A percentile compares a stretch with the other conserved stretches of the same genome.
phyloP scores from a whole-genome alignment of 176 grass and related monocot genomes.

The Paspalum vaginatum region DNA sequence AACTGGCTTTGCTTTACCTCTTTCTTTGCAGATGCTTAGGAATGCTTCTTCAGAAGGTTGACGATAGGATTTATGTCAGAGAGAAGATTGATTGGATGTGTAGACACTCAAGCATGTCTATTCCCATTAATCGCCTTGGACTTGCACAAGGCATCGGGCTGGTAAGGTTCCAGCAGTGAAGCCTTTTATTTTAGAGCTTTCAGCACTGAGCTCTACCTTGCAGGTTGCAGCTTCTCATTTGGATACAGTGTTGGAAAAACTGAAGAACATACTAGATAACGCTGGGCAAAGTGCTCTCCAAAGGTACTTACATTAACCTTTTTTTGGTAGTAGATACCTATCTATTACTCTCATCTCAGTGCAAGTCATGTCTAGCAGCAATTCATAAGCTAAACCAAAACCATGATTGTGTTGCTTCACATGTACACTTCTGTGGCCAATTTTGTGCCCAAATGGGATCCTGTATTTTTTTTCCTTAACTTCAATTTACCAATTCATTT shows the following conservation, averaged over 20 bases:
- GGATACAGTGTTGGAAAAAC: conserved; percentile 95
- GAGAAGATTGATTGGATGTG: conserved; percentile 99
- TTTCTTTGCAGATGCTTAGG: conserved; percentile 78
- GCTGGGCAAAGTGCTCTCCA: conserved; percentile 73
- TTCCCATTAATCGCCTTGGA: conserved; percentile 91
- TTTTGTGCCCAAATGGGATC: conserved; percentile 10
- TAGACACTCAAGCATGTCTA: conserved; percentile 82
- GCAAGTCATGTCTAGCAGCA: conserved; percentile 21
- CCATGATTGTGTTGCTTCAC: neutral
- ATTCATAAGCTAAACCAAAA: conserved; percentile 15
- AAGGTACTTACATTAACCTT: conserved; percentile 57
- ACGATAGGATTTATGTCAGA: conserved; percentile 84
- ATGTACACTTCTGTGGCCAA: conserved; percentile 15
- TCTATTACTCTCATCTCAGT: conserved; percentile 25
- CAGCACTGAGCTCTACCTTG: conserved; percentile 38
- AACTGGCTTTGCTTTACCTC: neutral
- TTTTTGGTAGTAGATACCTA: conserved; percentile 27
- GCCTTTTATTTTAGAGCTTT: conserved; percentile 34
- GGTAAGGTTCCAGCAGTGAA: conserved; percentile 59
- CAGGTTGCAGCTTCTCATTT: conserved; percentile 98
- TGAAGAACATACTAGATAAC: conserved; percentile 83
- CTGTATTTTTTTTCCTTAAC: conserved; percentile 9
- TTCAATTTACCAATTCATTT: conserved; percentile 13
- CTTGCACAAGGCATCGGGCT: conserved; percentile 98
- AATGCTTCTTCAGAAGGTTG: conserved; percentile 97